Percentiles rank a stretch among this genome's conserved stretches.
Conservation (phyloP, 768 basidiomycete genomes). For the Termitomyces titanicus region DNA sequence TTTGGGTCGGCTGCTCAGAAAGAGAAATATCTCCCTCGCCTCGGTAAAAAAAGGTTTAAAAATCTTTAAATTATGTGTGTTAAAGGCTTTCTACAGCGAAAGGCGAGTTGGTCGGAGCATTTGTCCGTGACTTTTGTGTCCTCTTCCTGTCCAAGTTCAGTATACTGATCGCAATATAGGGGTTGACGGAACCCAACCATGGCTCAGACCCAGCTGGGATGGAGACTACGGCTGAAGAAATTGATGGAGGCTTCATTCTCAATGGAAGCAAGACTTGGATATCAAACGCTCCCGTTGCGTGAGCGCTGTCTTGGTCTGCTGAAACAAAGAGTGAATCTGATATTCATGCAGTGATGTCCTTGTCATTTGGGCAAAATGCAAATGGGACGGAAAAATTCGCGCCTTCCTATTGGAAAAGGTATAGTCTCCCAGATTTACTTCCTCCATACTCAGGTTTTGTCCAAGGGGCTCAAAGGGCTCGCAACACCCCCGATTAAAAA, state of each 20-base stretch:
- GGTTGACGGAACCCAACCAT: conserved; percentile 94
- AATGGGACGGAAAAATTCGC: conserved; percentile 88
- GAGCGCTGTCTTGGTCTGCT: conserved; percentile 24
- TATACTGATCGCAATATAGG: conserved; percentile 40
- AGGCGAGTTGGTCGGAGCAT: conserved; percentile 89
- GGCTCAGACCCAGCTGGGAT: conserved; percentile 98
- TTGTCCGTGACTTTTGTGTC: conserved; percentile 51
- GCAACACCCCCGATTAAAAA: conserved; percentile 87
- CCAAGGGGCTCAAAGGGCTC: conserved; percentile 76
- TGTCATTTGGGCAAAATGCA: conserved; percentile 91
- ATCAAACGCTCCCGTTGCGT: conserved; percentile 89
- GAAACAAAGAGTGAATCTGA: not conserved
- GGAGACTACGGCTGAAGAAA: conserved; percentile 88
- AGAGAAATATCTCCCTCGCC: conserved; percentile 81
- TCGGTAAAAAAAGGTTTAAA: conserved; percentile 46
- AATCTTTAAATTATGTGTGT: not conserved
- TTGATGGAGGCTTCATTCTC: conserved; percentile 79
- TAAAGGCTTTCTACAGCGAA: conserved; percentile 43
- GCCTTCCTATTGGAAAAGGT: conserved; percentile 93
- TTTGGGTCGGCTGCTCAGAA: conserved; percentile 91
- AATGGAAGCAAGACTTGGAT: conserved; percentile 99
- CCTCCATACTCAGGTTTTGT: not conserved
- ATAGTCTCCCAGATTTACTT: not conserved
- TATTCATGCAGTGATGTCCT: conserved; percentile 69
- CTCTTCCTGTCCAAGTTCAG: not conserved